Evolutionary conservation across 805 yeast species (phyloP).

Genomic region (Naumovozyma castellii): DNA sequence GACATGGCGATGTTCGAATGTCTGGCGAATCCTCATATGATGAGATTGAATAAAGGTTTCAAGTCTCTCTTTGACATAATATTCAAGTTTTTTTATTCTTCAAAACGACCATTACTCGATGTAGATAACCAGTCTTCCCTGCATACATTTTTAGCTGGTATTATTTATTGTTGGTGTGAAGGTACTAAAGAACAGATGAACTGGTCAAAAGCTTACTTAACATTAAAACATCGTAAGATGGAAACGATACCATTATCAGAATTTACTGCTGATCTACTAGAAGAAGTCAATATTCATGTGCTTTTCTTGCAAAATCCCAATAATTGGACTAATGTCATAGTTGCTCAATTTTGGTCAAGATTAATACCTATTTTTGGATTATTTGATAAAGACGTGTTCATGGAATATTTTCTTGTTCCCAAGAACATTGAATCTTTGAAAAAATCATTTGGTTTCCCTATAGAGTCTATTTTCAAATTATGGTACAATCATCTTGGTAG

Average conservation of each 20-base stretch:
- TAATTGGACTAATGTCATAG: slow-evolving; percentile 32
- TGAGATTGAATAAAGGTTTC: slow-evolving; percentile 33
- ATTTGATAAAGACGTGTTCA: slow-evolving; percentile 18
- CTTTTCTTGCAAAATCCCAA: slow-evolving; percentile 45
- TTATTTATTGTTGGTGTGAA: slow-evolving; percentile 45
- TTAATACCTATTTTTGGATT: slow-evolving; percentile 24
- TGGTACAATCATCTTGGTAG: slow-evolving; percentile 27
- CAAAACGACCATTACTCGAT: slow-evolving; percentile 24
- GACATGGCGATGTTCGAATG: slow-evolving; percentile 37
- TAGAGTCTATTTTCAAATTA: slow-evolving; percentile 26
- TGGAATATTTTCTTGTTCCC: slow-evolving; percentile 22
- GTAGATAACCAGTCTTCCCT: slow-evolving; percentile 7
- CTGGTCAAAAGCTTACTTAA: slow-evolving; percentile 39
- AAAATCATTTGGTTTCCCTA: slow-evolving; percentile 22
- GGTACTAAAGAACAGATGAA: slow-evolving; percentile 38
- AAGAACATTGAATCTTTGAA: slow-evolving; percentile 25
- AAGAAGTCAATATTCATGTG: slow-evolving; percentile 47
- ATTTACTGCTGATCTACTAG: slow-evolving; percentile 35
- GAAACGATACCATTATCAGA: slow-evolving; percentile 10
- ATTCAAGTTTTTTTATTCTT: slow-evolving; percentile 25
- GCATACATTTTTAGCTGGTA: slow-evolving; percentile 37
- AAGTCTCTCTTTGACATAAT: slow-evolving; percentile 32
- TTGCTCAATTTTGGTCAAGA: slow-evolving; percentile 27
- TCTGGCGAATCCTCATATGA: slow-evolving; percentile 41
- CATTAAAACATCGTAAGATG: slow-evolving; percentile 10